Base-by-base conservation (phyloP, 2,329 filamentous ascomycete species). In the Rhinocladiella mackenziei region DNA sequence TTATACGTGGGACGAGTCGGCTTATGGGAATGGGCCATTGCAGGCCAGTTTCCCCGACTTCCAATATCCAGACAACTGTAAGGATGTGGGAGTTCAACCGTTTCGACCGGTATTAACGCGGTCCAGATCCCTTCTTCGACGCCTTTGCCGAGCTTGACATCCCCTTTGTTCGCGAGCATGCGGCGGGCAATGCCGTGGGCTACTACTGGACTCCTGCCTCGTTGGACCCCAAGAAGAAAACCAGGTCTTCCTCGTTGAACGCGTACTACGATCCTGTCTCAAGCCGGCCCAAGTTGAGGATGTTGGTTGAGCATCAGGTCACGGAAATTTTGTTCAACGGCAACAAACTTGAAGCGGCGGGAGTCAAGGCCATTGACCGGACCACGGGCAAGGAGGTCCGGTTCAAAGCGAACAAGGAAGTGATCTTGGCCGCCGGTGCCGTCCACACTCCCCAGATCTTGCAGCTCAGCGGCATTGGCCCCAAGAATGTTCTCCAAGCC, bases 381-480 rank as follows among this genome's bases (percentile, higher is more conserved):
- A 18, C 15, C 18, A 36, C 20, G 18, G 37, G 39, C 13, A 18
- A 38, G 25, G 30, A 23, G 29, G 11, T 41, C 13, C 25, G 37
- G 33, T 45, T 45, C 45, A 57, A 53, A 32, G 64, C 65, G 5
- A 56, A 57, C 15, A 61, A 62, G 46, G 70, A 73, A 41, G 62
- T 72, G 1, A 64, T 73, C 26, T 50, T 74, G 5, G 63, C 67
- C 1, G 67, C 66, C 0, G 68, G 69, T 1, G 60, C 61, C 1
- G 57, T 69, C n/a, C 50, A 73, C 60, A 10, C 72, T 62, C 19
- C 57, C 2, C 66, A 73, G 34, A 58, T 77, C 4, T 62, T 77
- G 1, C 68, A 75, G 50, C 60, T 73, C 3, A 74, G 71, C 15
- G 74, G 73, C 1, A 65, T 77, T 8, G 74, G 74, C 0, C 60